Evolutionary conservation across 306 rosid genomes (phyloP).

Genomic region (Prosopis cineraria): DNA sequence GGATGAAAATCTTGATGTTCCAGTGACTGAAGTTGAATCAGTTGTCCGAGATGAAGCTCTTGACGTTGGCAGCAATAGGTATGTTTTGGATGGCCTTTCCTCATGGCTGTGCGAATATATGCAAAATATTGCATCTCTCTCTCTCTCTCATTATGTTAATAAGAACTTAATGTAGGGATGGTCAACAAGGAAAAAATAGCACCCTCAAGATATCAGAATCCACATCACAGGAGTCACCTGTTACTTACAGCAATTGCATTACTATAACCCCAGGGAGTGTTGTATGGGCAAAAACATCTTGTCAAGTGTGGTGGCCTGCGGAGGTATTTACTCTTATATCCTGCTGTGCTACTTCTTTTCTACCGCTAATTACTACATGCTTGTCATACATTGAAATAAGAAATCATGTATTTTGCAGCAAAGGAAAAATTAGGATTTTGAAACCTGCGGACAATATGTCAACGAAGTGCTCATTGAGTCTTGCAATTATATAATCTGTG

Average conservation of each 20-base stretch:
- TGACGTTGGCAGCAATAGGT: constrained; percentile 44
- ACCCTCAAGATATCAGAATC: constrained; percentile 37
- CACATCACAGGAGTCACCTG: constrained; percentile 42
- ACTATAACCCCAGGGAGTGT: constrained; percentile 51
- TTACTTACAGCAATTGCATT: constrained; percentile 44
- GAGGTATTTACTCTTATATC: constrained; percentile 46
- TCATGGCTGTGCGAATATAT: constrained; percentile 23
- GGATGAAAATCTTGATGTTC: constrained; percentile 41
- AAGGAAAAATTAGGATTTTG: not conserved
- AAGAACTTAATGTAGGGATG: constrained; percentile 35
- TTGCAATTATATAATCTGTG: not conserved
- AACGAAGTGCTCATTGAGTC: not conserved
- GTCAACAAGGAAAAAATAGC: constrained; percentile 27
- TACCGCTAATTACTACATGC: not conserved
- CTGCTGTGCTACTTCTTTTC: constrained; percentile 9
- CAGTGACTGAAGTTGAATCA: constrained; percentile 43
- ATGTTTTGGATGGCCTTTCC: constrained; percentile 20
- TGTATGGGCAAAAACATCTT: constrained; percentile 53
- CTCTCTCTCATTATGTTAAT: not conserved
- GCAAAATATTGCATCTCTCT: not conserved
- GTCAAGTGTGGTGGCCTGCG: constrained; percentile 64
- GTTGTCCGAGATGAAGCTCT: constrained; percentile 31
- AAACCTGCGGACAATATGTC: not conserved
- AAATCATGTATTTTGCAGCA: not conserved
- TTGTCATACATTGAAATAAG: constrained; percentile 24